Conservation (phyloP, 768 basidiomycete species). For the Rhodotorula diobovata region DNA sequence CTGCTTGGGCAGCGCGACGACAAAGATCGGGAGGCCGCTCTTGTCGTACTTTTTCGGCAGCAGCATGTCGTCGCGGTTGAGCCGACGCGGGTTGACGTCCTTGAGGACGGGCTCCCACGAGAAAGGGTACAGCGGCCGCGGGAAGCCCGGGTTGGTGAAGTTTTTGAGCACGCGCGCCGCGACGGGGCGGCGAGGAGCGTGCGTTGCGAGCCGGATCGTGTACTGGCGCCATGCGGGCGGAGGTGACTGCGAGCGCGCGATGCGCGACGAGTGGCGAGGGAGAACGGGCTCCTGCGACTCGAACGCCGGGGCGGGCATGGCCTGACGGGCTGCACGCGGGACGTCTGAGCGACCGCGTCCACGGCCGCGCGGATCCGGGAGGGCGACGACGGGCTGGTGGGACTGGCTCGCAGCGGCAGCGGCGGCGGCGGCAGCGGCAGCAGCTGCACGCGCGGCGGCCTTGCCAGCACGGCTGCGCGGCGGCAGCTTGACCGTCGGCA, state of each 20-base stretch:
- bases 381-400: neutral
- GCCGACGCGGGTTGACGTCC: conserved; percentile 40
- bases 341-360: neutral
- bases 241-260: conserved; percentile 44
- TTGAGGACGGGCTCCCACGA: conserved; percentile 45
- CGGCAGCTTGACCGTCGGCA: conserved; percentile 10
- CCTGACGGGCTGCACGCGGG: neutral
- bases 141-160: conserved; percentile 25
- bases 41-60: conserved; percentile 38
- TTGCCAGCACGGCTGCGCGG: neutral
- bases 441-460: neutral
- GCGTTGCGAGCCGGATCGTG: conserved; percentile 43
- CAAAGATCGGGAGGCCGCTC: conserved; percentile 15
- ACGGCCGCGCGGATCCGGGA: conserved; percentile 17
- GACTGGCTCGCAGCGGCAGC: neutral
- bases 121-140: conserved; percentile 40
- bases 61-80: conserved; percentile 46
- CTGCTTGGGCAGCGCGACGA: conserved; percentile 1
- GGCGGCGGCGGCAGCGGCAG: neutral
- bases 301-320: conserved; percentile 17
- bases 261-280: conserved; percentile 44
- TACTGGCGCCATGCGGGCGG: conserved; percentile 48
- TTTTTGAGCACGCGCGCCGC: conserved; percentile 19
- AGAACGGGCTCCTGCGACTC: conserved; percentile 28
- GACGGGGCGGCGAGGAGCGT: conserved; percentile 20